Base-by-base conservation (phyloP, 2,329 filamentous ascomycete genomes). In the Colletotrichum lini region DNA sequence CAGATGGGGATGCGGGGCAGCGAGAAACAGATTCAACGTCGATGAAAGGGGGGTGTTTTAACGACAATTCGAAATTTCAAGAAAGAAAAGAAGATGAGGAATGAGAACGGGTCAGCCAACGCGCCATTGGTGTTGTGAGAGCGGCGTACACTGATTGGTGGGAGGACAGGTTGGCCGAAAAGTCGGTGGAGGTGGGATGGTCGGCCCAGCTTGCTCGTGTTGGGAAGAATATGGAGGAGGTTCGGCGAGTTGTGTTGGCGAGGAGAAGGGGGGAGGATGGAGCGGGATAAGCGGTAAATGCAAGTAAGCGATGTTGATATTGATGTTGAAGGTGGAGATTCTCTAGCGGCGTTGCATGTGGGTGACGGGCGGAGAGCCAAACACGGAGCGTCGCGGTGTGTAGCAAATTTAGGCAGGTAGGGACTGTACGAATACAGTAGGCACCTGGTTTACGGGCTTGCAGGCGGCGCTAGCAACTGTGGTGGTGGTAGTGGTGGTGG, bases 1-100 rank as follows among this genome's bases (percentile, higher is more conserved):
- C 70, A 72, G 65, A 70, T 65, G 60, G 67, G 35, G 61, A 65
- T 72, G 70, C 70, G 70, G 70, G 70, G 70, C 54, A 61, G 42
- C 60, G 56, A 69, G 61, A 50, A 70, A 61, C 42, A 70, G 47
- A 64, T 50, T 70, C 54, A 65, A 72, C 70, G 70, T 72, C 70
- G 65, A 56, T 23, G 54, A 61, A 66, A 70, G 44, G 60, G 70
- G 60, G 67, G 60, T 50, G 7, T 52, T 66, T 66, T 45, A 49
- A 72, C 67, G 65, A 58, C 58, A 16, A 42, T 44, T 12, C 35
- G 42, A 15, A 35, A 23, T 45, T 9, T 38, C 35, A 38, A 15
- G 21, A 10, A 35, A 13, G 12, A 13, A 21, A 4, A 35, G 3
- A 18, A 38, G 45, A 44, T 23, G 42, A 21, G 12, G 23, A 7